Evolutionary conservation across 2,329 filamentous ascomycete genomes (phyloP), one percentile per base, ranked within the genome.

Genomic region (Aspergillus bombycis): DNA sequence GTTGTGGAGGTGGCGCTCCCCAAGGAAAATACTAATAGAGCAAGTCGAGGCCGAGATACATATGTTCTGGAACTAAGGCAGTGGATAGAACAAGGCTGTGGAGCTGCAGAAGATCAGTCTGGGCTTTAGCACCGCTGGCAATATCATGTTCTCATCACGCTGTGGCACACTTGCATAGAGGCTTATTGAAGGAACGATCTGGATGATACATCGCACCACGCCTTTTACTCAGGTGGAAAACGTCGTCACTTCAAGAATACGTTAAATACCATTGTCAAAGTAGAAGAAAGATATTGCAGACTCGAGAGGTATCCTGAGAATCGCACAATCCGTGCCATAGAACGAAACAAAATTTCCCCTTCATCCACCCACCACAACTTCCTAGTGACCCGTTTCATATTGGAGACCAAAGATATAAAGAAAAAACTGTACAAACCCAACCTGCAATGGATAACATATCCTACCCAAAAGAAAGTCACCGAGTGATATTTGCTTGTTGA

Each of bases 351-450:
- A 57, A 23, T 14, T 28, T n/a, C 26, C 26, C 43, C 14, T n/a
- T 36, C 34, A 32, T 55, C 34, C 38, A 38, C 32, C 52, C 52
- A 38, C 52, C 52, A 55, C 23, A 55, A 26, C 52, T 38, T 38
- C 32, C 34, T 36, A 55, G 32, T 26, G 11, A 28, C 34, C 56
- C 12, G 21, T 48, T 32, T 26, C 41, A 34, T 14, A 34, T 34
- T 38, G 32, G 12, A 55, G 34, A 34, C 36, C 43, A 30, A 36
- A 32, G 28, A 19, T 36, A 32, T 21, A 58, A 23, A 26, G 23
- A 14, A 23, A 21, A 30, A 48, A 34, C 38, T 62, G 55, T 62
- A 62, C 60, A 62, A 62, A 45, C 46, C 46, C 46, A 34, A 57
- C 52, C 38, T 7, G 38, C 21, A 32, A 30, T 30, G 41, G 43